Conservation (phyloP, 306 rosid genomes). For the Pterocarpus macrocarpus region DNA sequence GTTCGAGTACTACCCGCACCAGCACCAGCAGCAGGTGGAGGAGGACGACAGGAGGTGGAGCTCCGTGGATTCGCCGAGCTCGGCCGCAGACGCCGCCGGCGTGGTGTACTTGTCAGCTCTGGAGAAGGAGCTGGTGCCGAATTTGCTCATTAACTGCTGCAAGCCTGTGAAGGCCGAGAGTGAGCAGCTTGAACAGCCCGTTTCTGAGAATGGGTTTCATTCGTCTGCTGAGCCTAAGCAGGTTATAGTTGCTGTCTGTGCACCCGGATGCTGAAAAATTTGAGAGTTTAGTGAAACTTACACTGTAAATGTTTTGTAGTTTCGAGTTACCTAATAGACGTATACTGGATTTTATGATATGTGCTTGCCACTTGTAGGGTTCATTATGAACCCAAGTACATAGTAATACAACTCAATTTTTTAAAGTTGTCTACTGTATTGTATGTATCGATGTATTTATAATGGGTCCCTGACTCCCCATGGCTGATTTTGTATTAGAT, state of each 20-base stretch:
- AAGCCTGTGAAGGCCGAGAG: slow-evolving; percentile 69
- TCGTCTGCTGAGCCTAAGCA: slow-evolving; percentile 76
- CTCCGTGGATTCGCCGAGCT: slow-evolving; percentile 64
- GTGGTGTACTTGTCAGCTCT: slow-evolving; percentile 71
- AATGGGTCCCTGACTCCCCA: background rate
- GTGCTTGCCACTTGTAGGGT: background rate
- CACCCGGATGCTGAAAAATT: background rate
- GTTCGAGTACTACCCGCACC: slow-evolving; percentile 85
- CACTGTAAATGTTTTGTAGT: background rate
- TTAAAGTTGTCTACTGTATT: slow-evolving; percentile 11
- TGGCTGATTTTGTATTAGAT: background rate
- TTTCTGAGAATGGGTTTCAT: slow-evolving; percentile 71
- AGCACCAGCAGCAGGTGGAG: slow-evolving; percentile 52
- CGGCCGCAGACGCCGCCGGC: slow-evolving; percentile 88
- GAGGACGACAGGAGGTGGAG: slow-evolving; percentile 70
- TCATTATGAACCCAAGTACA: slow-evolving; percentile 8
- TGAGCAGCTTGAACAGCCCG: slow-evolving; percentile 70
- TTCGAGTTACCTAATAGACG: background rate
- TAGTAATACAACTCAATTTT: background rate
- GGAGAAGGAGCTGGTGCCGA: slow-evolving; percentile 80
- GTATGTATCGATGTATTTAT: slow-evolving; percentile 11
- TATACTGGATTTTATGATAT: background rate
- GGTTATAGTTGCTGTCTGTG: slow-evolving; percentile 62
- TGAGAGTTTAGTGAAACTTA: slow-evolving; percentile 27
- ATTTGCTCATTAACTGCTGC: slow-evolving; percentile 87